Percentiles rank a stretch among this genome's conserved stretches.
These are phyloP conservation scores for Solanum infundibuliforme DNA, from an alignment of 257 asterid genomes.

Conservation along the genomic window DNA sequence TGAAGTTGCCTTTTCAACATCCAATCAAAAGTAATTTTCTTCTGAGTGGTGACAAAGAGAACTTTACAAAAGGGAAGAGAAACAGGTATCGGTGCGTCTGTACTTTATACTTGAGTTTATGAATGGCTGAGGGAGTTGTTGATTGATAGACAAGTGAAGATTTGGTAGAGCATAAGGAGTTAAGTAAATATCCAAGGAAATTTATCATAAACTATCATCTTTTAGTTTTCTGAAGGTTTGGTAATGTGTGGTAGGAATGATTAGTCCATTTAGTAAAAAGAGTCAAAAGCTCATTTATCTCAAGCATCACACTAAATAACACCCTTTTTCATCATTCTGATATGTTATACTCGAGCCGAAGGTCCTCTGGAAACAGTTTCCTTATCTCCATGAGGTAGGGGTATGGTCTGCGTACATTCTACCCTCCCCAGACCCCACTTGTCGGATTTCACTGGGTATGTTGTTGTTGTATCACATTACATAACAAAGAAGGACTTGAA, in stretches of 20 bases:
- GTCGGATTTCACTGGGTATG: not conserved
- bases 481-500: not conserved
- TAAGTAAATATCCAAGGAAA: not conserved
- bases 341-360: not conserved
- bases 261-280: not conserved
- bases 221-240: not conserved
- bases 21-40: not conserved
- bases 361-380: not conserved
- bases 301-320: not conserved
- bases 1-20: not conserved
- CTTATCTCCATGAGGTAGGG: not conserved
- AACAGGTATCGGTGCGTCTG: not conserved
- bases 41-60: not conserved
- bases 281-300: not conserved
- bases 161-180: not conserved
- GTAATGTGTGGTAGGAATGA: not conserved
- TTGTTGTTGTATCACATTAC: not conserved
- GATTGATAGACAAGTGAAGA: not conserved
- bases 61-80: not conserved
- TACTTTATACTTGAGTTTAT: not conserved
- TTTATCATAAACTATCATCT: not conserved
- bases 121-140: not conserved
- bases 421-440: not conserved
- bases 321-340: not conserved
- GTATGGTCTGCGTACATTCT: not conserved